Base-by-base conservation (phyloP, 495 filamentous ascomycete genomes). In the Pyrenula aspistea region DNA sequence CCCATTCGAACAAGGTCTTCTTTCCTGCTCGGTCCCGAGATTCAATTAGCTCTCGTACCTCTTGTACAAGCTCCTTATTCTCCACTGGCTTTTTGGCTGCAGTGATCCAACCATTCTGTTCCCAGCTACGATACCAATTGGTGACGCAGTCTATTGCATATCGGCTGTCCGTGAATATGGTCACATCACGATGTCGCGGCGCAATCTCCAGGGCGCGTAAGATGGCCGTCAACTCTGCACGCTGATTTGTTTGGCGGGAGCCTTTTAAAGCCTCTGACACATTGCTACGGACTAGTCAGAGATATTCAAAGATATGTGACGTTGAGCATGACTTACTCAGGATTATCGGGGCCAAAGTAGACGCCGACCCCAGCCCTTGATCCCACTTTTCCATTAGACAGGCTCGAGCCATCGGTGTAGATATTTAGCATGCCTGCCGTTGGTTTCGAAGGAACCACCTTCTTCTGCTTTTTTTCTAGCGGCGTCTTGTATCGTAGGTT, bases 121-220 rank as follows among this genome's bases (percentile, higher is more conserved):
- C 73, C 93, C 93, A 98, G 55, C 79, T 85, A 15, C 70, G 61
- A 63, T 81, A 88, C 93, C 93, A 98, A 22, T 81, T 77, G 0
- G 86, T 95, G n/a, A 88, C 81, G 65, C 92, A 96, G 58, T 89
- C 80, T 67, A 96, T 96, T 10, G 87, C 76, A 69, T 97, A 98
- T 57, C 82, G 81, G 64, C 84, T 89, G 70, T 96, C 93, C 15
- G 85, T 86, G 63, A 86, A 78, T 61, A 97, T 89, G 31, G 79
- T 76, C 12, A 89, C 74, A 53, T 82, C 72, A 56, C 77, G 70
- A 65, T 83, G 76, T 56, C 77, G 72, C 4, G 86, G 84, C 1
- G 88, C 79, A 23, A 83, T 81, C 62, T 96, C 83, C 22, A 98
- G 77, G 4, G 89, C 88, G 53, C 92, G 86, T 2, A 86, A 73